phyloP scores from a whole-genome alignment of 169 alveolate genomes.

The Eimeria maxima region DNA sequence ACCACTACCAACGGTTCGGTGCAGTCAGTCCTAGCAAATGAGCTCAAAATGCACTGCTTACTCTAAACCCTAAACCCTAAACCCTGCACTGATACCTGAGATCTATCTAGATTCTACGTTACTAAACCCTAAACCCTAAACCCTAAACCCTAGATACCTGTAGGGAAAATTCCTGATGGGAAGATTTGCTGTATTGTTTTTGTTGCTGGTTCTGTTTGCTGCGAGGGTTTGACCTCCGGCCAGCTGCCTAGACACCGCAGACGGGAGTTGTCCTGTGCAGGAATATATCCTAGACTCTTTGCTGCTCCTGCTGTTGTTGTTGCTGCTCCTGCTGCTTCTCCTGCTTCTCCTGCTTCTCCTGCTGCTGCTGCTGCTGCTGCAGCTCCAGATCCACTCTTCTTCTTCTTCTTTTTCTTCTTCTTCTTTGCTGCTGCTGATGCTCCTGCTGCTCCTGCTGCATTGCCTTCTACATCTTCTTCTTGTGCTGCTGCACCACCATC shows the following conservation, averaged over 20 bases:
- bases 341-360: background rate
- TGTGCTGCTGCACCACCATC: conserved; percentile 16
- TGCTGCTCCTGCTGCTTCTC: conserved; percentile 1
- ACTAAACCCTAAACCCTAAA: conserved; percentile 30
- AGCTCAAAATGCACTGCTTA: too few relatives aligned
- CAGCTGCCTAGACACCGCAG: conserved; percentile 88
- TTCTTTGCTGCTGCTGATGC: conserved; percentile 72
- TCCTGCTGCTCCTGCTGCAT: conserved; percentile 25
- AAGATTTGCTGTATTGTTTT: conserved; percentile 88
- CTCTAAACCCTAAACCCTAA: background rate
- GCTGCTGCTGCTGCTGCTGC: conserved; percentile 19
- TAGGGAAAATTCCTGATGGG: conserved; percentile 84
- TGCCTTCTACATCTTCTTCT: background rate
- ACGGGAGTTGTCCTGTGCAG: conserved; percentile 88
- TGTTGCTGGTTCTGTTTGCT: conserved; percentile 91
- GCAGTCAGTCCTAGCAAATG: background rate
- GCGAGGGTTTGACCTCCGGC: conserved; percentile 85
- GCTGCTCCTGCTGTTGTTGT: conserved; percentile 57
- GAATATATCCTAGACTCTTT: background rate
- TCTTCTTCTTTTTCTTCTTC: conserved; percentile 82
- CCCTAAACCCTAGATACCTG: conserved; percentile 75
- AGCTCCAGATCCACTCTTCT: conserved; percentile 42
- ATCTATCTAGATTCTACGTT: background rate
- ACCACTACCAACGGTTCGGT: background rate
- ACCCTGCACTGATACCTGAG: background rate